Conservation (phyloP, 176 grass and related monocot genomes). For the Triticum dicoccoides region DNA sequence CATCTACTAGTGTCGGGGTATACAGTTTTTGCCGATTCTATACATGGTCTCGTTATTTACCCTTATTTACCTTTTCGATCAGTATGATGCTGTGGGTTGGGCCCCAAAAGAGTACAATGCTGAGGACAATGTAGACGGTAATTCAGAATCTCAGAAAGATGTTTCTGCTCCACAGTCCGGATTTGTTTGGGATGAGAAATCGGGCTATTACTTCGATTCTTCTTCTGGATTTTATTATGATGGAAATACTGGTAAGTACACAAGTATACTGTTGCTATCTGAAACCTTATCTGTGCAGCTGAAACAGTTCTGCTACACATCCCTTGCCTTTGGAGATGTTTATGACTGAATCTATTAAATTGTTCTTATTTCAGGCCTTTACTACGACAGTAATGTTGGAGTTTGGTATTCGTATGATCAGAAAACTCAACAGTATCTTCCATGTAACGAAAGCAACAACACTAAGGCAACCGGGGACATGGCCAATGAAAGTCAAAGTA, state of each 20-base stretch:
- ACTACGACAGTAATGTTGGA: constrained; percentile 89
- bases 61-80: constrained; percentile 21
- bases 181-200: constrained; percentile 99
- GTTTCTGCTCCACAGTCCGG: constrained; percentile 64
- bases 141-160: constrained; percentile 42
- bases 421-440: constrained; percentile 83
- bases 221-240: constrained; percentile 98
- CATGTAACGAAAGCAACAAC: constrained; percentile 62
- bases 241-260: constrained; percentile 83
- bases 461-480: constrained; percentile 46
- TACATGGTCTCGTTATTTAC: not conserved
- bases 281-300: not conserved
- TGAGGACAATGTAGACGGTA: constrained; percentile 59
- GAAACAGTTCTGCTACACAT: constrained; percentile 1
- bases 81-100: constrained; percentile 98
- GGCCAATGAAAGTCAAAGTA: constrained; percentile 56
- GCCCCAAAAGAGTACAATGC: constrained; percentile 94
- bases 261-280: constrained; percentile 5
- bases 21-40: constrained; percentile 16
- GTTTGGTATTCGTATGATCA: constrained; percentile 85
- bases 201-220: constrained; percentile 98
- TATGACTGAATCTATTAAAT: constrained; percentile 17
- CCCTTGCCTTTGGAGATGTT: not conserved
- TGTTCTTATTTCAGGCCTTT: constrained; percentile 69
- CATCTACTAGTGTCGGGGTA: not conserved